A percentile compares a stretch with the other conserved stretches of the same genome.
Conservation (phyloP, 768 basidiomycete species). For the Boletus fagicola region DNA sequence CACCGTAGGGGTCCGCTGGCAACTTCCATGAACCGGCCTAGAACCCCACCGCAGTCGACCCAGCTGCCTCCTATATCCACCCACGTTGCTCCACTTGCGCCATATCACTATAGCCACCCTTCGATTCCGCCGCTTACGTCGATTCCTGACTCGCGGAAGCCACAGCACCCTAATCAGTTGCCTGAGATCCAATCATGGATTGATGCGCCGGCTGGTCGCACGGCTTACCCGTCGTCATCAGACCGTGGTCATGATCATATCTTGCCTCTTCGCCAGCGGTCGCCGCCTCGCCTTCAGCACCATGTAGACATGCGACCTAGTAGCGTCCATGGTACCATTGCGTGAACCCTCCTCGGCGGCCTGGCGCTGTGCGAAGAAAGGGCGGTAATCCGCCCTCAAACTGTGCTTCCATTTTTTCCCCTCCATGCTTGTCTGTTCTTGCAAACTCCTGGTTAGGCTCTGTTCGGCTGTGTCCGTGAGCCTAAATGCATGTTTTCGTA, state of each 20-base stretch:
- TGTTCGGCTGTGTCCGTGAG: constrained; percentile 9
- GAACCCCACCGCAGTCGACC: constrained; percentile 47
- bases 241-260: constrained; percentile 33
- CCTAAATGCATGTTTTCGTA: constrained; percentile 18
- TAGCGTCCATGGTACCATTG: constrained; percentile 32
- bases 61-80: constrained; percentile 47
- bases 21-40: constrained; percentile 43
- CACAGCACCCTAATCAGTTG: constrained; percentile 38
- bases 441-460: constrained; percentile 22
- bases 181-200: constrained; percentile 52
- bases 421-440: constrained; percentile 19
- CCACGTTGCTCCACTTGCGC: constrained; percentile 40
- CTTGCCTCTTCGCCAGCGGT: constrained; percentile 33
- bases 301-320: constrained; percentile 34
- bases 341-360: constrained; percentile 22
- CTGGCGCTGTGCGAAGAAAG: constrained; percentile 19
- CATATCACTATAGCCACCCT: constrained; percentile 52
- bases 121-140: constrained; percentile 47
- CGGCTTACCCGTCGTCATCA: constrained; percentile 28
- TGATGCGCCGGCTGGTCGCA: constrained; percentile 32
- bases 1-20: constrained; percentile 74
- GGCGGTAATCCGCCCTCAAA: background rate
- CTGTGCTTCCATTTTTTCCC: constrained; percentile 10
- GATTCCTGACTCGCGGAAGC: constrained; percentile 35
- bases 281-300: constrained; percentile 33